Conservation (phyloP, 2,329 filamentous ascomycete species). For the Conoideocrella luteorostrata region DNA sequence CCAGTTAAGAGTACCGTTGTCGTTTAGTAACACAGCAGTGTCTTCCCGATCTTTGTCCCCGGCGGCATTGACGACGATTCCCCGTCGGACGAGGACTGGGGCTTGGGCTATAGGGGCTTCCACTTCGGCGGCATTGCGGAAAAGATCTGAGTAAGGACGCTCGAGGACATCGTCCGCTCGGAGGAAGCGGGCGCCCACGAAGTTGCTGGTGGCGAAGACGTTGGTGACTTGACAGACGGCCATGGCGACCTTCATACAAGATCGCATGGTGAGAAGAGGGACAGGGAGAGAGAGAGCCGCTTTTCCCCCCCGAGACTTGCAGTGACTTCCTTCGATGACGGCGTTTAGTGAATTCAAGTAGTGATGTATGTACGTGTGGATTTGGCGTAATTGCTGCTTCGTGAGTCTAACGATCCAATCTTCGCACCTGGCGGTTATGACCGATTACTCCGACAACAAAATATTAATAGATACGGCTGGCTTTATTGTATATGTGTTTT, state of each 20-base stretch:
- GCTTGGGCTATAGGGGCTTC: not conserved
- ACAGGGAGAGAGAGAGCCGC: too few relatives aligned
- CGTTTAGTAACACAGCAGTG: slow-evolving; percentile 30
- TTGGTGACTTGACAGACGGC: slow-evolving; percentile 2
- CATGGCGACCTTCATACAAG: not conserved
- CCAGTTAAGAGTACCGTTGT: slow-evolving; percentile 43
- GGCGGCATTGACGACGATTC: slow-evolving; percentile 8
- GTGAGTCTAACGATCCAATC: too few relatives aligned
- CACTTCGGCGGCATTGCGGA: too few relatives aligned
- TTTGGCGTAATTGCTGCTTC: too few relatives aligned
- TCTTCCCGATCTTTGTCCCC: slow-evolving; percentile 11
- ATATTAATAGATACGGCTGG: too few relatives aligned
- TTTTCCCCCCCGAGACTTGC: too few relatives aligned
- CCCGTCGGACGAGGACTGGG: not conserved
- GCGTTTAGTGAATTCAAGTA: too few relatives aligned
- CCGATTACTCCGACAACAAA: too few relatives aligned
- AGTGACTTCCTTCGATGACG: not conserved
- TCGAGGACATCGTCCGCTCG: slow-evolving; percentile 8
- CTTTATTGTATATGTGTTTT: too few relatives aligned
- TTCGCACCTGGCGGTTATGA: not conserved
- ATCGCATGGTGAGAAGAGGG: slow-evolving; percentile 8
- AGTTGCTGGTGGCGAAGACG: not conserved
- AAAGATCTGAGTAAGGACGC: slow-evolving; percentile 4
- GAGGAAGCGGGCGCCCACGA: not conserved
- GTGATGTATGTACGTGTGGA: too few relatives aligned